Conservation (phyloP, 2,329 filamentous ascomycete genomes). For the Colletotrichum incanum region DNA sequence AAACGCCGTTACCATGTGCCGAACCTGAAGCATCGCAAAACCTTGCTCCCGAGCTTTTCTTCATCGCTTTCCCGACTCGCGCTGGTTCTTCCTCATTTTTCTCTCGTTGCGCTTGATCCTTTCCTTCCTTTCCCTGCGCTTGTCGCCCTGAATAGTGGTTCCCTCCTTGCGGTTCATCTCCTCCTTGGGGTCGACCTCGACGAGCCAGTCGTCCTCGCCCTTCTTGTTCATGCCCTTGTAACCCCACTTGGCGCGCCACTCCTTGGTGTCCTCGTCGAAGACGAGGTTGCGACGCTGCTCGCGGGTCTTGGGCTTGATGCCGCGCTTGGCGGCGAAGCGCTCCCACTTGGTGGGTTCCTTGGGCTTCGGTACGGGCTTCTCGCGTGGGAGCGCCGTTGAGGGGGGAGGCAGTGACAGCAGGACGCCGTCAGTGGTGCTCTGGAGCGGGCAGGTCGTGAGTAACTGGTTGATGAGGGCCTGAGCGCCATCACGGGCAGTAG, state of each 20-base stretch:
- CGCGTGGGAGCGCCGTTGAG: conserved; percentile 83
- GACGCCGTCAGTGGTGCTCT: conserved; percentile 78
- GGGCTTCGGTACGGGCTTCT: conserved; percentile 89
- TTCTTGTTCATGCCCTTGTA: conserved; percentile 93
- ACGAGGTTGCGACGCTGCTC: conserved; percentile 82
- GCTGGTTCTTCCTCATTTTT: conserved; percentile 77
- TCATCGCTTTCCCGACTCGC: conserved; percentile 54
- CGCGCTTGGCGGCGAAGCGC: conserved; percentile 96
- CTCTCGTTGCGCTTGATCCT: conserved; percentile 80
- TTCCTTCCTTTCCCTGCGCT: conserved; percentile 77
- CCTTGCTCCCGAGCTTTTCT: neutral
- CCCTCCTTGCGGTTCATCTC: conserved; percentile 76
- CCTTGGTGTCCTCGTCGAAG: conserved; percentile 86
- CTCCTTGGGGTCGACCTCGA: conserved; percentile 88
- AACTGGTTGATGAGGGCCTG: conserved; percentile 96
- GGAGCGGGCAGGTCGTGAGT: conserved; percentile 87
- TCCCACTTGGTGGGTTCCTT: conserved; percentile 95
- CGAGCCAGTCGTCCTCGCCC: conserved; percentile 87
- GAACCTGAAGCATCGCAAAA: conserved; percentile 35
- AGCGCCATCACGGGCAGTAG: conserved; percentile 88
- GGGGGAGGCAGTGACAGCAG: conserved; percentile 83
- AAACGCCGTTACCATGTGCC: conserved; percentile 41
- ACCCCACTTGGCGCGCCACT: conserved; percentile 96
- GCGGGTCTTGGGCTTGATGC: conserved; percentile 90
- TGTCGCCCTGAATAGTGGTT: conserved; percentile 73